Base-by-base conservation (phyloP, 371 early-diverging fungal genomes). In the Mortierella sp. region DNA sequence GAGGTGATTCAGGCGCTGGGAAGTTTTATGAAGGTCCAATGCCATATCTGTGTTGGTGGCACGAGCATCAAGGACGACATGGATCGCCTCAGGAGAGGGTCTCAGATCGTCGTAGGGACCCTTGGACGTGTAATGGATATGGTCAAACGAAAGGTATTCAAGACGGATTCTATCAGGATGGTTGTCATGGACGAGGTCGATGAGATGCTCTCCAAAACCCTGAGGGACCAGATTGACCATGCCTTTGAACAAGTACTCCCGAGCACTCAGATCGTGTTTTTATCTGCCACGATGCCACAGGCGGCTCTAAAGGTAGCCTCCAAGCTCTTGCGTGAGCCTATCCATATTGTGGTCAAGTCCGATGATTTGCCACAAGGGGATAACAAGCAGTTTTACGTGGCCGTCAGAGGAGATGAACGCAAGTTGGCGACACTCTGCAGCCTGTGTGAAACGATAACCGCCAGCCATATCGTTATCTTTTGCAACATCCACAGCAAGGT, bases 401-500 rank as follows among this genome's bases (percentile, higher is more conserved):
- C 94, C 48, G 94, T 99, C 18, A 98, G 96, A 80, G 88, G 88
- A 73, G 96, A 95, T 81, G 97, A 93, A 69, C 95, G 91, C 95
- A 98, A 94, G 81, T 92, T 95, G 56, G 96, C 93, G 82, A 99
- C 96, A n/a, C 88, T 95, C 47, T 95, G 93, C 76, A 98, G 99
- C 82, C 81, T 99, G 42, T 98, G 97, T 84, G 95, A 95, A 72
- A 94, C 95, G 23, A 24, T 48, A 3, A 48, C 48, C 7, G 5
- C 23, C 26, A 48, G 2, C 8, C 48, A 48, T 4, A 14, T 78
- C 96, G 45, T 92, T 92, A 42, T 99, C 70, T 99, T 99, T 86
- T 96, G 98, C 82, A 99, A 98, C 86, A 96, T 95, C 42, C 91
- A 94, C 73, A 87, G 93, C 80, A 98, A 98, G 93, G 97, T 96